Evolutionary conservation across 768 basidiomycete species (phyloP).

Genomic region (Suillus spraguei): DNA sequence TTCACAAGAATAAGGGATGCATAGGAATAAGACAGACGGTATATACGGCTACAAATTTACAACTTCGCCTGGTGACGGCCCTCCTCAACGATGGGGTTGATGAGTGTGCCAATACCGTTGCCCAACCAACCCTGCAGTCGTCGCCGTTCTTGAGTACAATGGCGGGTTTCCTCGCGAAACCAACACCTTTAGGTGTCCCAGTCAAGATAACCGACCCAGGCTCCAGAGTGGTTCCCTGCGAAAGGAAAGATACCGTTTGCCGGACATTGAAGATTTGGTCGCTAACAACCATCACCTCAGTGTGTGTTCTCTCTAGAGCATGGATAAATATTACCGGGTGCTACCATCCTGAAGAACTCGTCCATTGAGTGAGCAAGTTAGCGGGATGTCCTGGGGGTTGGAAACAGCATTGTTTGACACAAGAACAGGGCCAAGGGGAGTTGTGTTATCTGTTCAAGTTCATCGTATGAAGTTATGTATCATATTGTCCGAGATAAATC

Average conservation of each 20-base stretch:
- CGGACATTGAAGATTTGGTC: conserved; percentile 82
- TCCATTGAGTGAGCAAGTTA: conserved; percentile 71
- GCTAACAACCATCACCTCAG: conserved; percentile 38
- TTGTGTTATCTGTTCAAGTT: conserved; percentile 35
- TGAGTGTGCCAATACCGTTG: conserved; percentile 74
- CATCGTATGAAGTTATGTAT: not conserved
- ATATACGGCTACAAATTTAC: conserved; percentile 26
- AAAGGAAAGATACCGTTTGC: conserved; percentile 78
- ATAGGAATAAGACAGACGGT: not conserved
- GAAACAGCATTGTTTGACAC: conserved; percentile 65
- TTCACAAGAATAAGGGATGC: not conserved
- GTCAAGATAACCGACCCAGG: conserved; percentile 85
- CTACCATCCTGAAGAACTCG: conserved; percentile 71
- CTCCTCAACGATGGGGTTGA: conserved; percentile 81
- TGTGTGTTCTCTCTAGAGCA: not conserved
- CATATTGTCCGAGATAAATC: not conserved
- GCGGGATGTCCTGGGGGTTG: conserved; percentile 63
- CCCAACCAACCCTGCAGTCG: conserved; percentile 69
- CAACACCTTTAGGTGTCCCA: conserved; percentile 81
- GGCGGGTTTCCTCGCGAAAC: conserved; percentile 73
- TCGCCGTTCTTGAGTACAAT: conserved; percentile 77
- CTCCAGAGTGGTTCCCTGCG: conserved; percentile 81
- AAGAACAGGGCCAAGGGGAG: conserved; percentile 80
- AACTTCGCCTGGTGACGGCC: conserved; percentile 42
- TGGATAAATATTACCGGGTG: conserved; percentile 52